Evolutionary conservation across 208 protist species (phyloP).

Genomic region (Acanthamoeba polyphaga): DNA sequence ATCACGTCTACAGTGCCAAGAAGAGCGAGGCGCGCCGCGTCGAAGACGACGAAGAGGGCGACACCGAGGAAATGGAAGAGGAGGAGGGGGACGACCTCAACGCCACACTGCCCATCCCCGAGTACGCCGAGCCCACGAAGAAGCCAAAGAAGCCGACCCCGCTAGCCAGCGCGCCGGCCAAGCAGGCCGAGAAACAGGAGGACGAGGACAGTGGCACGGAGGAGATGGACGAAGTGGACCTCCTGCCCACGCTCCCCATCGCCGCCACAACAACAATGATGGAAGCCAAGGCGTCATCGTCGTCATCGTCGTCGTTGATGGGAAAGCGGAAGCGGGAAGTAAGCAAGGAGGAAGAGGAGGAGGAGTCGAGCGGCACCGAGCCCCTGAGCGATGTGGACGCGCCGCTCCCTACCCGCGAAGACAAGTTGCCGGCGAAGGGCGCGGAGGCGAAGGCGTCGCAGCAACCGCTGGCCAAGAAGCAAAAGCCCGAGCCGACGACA

Average conservation of each 20-base stretch:
- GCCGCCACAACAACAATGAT: not conserved
- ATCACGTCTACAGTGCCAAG: not conserved
- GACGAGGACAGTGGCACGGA: slow-evolving; percentile 37
- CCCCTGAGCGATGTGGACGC: not conserved
- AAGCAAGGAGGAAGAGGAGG: not conserved
- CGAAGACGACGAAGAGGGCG: not conserved
- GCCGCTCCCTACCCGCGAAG: too few species aligned
- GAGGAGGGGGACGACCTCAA: not conserved
- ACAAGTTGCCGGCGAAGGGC: not conserved
- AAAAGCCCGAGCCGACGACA: not conserved
- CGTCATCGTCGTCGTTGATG: not conserved
- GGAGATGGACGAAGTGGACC: slow-evolving; percentile 63
- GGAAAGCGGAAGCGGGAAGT: not conserved
- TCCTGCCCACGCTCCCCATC: slow-evolving; percentile 29
- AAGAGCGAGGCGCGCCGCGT: not conserved
- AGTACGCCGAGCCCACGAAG: not conserved
- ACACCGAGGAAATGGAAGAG: not conserved
- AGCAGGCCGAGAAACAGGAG: not conserved
- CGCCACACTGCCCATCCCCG: not conserved
- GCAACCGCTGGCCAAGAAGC: not conserved
- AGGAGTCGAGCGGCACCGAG: slow-evolving; percentile 51
- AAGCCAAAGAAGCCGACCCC: not conserved
- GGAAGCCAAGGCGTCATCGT: not conserved
- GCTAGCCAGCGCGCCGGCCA: too few species aligned
- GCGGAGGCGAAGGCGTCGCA: not conserved